These are phyloP conservation scores for Psidium friedrichsthalianum DNA, from an alignment of 345 rosid genomes.

Conservation along the genomic window DNA sequence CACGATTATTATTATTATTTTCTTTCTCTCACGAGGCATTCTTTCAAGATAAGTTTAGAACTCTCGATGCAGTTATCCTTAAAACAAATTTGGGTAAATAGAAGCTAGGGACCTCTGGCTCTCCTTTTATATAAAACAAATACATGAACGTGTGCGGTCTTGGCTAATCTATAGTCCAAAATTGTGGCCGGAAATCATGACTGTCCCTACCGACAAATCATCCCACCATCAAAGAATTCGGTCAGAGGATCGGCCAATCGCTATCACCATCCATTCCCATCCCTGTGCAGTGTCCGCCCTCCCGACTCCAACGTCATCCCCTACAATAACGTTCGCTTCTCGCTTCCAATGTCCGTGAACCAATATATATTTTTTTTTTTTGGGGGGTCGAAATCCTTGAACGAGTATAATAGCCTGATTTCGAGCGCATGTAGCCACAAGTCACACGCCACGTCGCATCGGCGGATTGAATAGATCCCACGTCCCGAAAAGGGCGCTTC, in stretches of 20 bases:
- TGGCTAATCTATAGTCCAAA: background rate
- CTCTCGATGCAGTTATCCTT: background rate
- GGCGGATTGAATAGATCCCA: background rate
- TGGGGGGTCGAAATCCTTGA: background rate
- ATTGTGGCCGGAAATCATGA: background rate
- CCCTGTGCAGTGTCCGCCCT: background rate
- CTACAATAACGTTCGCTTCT: no score
- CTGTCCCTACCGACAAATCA: background rate
- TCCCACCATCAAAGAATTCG: background rate
- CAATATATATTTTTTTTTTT: no score
- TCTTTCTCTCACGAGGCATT: no score
- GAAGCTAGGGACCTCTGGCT: no score
- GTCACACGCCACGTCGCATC: background rate
- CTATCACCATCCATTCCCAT: background rate
- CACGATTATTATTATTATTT: no score
- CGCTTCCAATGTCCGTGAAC: no score
- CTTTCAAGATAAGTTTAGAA: background rate
- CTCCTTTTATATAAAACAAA: no score
- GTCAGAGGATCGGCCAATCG: background rate
- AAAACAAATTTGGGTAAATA: no score
- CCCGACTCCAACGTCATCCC: background rate
- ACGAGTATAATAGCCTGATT: rapidly evolving
- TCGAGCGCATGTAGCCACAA: background rate
- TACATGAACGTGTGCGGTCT: no score
- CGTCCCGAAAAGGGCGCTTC: background rate